Percentiles rank a stretch among this genome's conserved stretches.
These are phyloP conservation scores for Mucor sp. DNA, from an alignment of 371 early-diverging fungal genomes.

Conservation along the genomic window DNA sequence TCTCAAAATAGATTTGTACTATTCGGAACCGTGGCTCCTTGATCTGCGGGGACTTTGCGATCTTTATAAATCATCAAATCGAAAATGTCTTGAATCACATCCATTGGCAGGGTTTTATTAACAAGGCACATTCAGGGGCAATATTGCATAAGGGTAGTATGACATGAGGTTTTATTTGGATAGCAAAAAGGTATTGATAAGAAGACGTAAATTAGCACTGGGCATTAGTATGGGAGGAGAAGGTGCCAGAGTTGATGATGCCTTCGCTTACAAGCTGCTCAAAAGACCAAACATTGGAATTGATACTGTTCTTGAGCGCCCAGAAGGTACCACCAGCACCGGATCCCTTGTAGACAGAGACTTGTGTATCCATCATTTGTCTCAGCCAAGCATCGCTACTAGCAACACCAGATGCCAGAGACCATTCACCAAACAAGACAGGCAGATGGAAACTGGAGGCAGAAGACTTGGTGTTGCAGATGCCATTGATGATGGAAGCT, in stretches of 20 bases:
- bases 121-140: not conserved
- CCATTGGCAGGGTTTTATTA: not conserved
- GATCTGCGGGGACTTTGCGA: not conserved
- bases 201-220: constrained; percentile 8
- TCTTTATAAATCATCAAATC: not conserved
- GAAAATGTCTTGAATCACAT: not conserved
- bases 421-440: constrained; percentile 37
- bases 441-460: constrained; percentile 27
- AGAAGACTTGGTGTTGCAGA: constrained; percentile 9
- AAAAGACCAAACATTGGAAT: constrained; percentile 34
- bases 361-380: constrained; percentile 12
- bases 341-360: constrained; percentile 16
- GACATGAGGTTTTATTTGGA: not conserved
- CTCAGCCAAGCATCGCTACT: constrained; percentile 8
- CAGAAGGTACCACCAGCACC: constrained; percentile 34
- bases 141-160: not conserved
- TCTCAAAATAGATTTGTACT: not conserved
- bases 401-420: constrained; percentile 23
- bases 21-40: not conserved
- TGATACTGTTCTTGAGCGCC: constrained; percentile 35
- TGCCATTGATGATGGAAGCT: constrained; percentile 16
- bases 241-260: constrained; percentile 25
- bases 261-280: constrained; percentile 26
- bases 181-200: not conserved
- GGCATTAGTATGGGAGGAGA: constrained; percentile 12